A percentile compares a stretch with the other conserved stretches of the same genome.
Conservation (phyloP, 768 basidiomycete genomes). For the Tubosaeta sp. region DNA sequence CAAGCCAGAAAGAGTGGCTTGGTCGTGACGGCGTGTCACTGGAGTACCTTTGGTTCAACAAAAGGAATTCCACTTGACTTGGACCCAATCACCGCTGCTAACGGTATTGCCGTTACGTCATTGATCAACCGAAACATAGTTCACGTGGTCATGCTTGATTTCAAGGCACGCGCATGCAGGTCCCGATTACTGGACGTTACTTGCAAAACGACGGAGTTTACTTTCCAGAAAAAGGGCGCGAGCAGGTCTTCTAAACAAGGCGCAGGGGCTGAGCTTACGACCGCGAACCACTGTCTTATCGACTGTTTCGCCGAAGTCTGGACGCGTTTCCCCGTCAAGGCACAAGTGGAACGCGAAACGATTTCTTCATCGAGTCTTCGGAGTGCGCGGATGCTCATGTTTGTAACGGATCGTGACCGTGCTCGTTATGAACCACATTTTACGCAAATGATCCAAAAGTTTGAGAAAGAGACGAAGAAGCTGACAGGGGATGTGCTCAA, state of each 20-base stretch:
- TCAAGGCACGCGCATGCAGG: slow-evolving; percentile 24
- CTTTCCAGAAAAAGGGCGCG: slow-evolving; percentile 43
- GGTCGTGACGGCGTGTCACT: slow-evolving; percentile 40
- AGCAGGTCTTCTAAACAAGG: slow-evolving; percentile 12
- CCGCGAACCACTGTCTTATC: slow-evolving; percentile 47
- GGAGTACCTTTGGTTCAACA: slow-evolving; percentile 51
- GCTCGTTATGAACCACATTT: slow-evolving; percentile 41
- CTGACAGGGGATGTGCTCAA: slow-evolving; percentile 45
- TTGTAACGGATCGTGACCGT: slow-evolving; percentile 10
- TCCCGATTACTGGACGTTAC: slow-evolving; percentile 52
- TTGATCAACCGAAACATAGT: slow-evolving; percentile 38
- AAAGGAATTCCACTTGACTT: slow-evolving; percentile 25
- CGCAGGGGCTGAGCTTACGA: slow-evolving; percentile 4
- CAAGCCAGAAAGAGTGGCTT: slow-evolving; percentile 15
- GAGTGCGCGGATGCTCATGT: too few species aligned
- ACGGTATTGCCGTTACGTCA: slow-evolving; percentile 32
- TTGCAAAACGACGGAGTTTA: slow-evolving; percentile 51
- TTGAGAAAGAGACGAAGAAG: slow-evolving; percentile 49
- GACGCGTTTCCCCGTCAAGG: too few species aligned
- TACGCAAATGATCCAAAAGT: slow-evolving; percentile 39
- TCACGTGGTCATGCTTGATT: slow-evolving; percentile 42
- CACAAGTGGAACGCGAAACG: too few species aligned
- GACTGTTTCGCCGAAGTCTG: slow-evolving; percentile 52
- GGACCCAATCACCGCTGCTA: too few species aligned
- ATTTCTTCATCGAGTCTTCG: too few species aligned